Percentiles rank a stretch among this genome's conserved stretches.
These are phyloP conservation scores for Annulohypoxylon maeteangense DNA, from an alignment of 495 filamentous ascomycete species.

Conservation along the genomic window DNA sequence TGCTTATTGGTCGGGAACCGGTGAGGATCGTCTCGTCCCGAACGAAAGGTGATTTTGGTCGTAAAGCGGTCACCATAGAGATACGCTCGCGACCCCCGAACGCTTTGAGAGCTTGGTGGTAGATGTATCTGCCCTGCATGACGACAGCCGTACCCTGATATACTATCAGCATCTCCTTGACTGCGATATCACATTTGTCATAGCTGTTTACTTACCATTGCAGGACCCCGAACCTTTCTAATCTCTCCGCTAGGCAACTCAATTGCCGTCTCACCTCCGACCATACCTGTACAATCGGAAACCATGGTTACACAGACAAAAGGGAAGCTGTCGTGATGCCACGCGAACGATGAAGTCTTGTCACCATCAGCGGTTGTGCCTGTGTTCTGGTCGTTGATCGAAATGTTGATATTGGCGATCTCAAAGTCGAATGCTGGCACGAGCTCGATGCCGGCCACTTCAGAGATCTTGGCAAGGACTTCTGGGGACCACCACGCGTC, in stretches of 20 bases:
- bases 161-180: neutral
- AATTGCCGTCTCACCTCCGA: constrained; percentile 72
- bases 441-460: constrained; percentile 72
- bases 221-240: constrained; percentile 71
- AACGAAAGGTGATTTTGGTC: constrained; percentile 61
- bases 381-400: constrained; percentile 41
- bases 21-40: constrained; percentile 70
- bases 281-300: constrained; percentile 71
- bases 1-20: constrained; percentile 68
- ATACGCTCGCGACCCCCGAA: constrained; percentile 70
- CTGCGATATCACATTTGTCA: neutral
- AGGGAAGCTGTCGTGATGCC: constrained; percentile 75
- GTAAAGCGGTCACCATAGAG: constrained; percentile 74
- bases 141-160: constrained; percentile 69
- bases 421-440: constrained; percentile 74
- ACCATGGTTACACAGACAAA: constrained; percentile 78
- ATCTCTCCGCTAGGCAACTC: constrained; percentile 64
- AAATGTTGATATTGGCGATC: constrained; percentile 72
- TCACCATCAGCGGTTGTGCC: constrained; percentile 63
- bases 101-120: constrained; percentile 69
- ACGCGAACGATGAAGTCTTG: constrained; percentile 67
- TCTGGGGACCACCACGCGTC: constrained; percentile 73
- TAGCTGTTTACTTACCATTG: constrained; percentile 41
- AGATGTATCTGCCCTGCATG: constrained; percentile 73
- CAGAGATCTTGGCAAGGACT: constrained; percentile 68